Conservation (phyloP, 805 yeast genomes). For the Candida nanaspora region DNA sequence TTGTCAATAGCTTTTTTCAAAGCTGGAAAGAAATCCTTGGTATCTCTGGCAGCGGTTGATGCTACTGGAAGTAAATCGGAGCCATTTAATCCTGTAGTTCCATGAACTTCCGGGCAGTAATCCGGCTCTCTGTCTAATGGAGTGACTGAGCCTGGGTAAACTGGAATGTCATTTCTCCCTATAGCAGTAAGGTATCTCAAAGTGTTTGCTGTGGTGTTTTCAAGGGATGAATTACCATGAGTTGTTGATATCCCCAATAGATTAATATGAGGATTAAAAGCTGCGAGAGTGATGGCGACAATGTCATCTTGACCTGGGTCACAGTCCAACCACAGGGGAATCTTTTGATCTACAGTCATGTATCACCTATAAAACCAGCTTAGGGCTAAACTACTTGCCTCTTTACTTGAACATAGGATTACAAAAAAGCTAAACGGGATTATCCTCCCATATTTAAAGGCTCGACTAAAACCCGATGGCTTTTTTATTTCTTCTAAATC, state of each 20-base stretch:
- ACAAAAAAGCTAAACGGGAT: too few relatives aligned
- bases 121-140: constrained; percentile 48
- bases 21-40: constrained; percentile 17
- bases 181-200: constrained; percentile 59
- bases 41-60: constrained; percentile 11
- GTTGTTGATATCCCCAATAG: constrained; percentile 69
- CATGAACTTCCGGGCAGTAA: constrained; percentile 63
- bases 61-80: constrained; percentile 51
- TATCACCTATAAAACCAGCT: too few relatives aligned
- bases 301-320: constrained; percentile 93
- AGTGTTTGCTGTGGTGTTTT: constrained; percentile 63
- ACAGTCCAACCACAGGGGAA: constrained; percentile 85
- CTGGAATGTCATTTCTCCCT: constrained; percentile 44
- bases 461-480: too few relatives aligned
- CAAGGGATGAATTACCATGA: constrained; percentile 62
- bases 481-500: too few relatives aligned
- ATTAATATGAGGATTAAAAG: constrained; percentile 50
- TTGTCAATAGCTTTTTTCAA: constrained; percentile 15
- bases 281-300: constrained; percentile 60
- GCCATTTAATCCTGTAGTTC: constrained; percentile 75
- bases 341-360: constrained; percentile 12
- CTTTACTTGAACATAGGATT: too few relatives aligned
- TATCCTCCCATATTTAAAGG: too few relatives aligned
- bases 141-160: constrained; percentile 54
- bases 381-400: too few relatives aligned